Evolutionary conservation across 2,329 filamentous ascomycete species (phyloP).

Genomic region (Arthrobotrys sinensis): DNA sequence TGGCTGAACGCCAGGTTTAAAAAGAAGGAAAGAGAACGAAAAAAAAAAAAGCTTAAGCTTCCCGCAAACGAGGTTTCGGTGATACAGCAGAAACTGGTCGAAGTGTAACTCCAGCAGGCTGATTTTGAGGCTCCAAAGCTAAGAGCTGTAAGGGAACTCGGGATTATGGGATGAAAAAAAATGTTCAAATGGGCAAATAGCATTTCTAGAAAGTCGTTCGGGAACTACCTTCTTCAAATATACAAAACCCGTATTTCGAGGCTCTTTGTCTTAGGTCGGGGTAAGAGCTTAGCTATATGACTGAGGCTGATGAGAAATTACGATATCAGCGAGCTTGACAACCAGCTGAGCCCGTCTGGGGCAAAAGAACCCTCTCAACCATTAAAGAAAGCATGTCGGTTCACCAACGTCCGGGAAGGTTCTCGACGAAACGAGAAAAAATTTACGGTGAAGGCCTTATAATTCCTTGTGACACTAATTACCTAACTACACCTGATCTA

Average conservation of each 20-base stretch:
- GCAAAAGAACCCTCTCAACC: not conserved
- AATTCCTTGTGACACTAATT: no score
- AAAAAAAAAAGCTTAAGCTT: not conserved
- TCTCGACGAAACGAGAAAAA: conserved; percentile 25
- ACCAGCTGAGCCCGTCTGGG: not conserved
- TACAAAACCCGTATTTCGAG: not conserved
- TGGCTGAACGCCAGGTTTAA: conserved; percentile 17
- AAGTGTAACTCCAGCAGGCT: conserved; percentile 1
- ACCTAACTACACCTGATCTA: no score
- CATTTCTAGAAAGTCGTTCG: not conserved
- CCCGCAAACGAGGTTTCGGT: not conserved
- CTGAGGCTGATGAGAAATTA: conserved; percentile 60
- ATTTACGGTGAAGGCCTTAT: not conserved
- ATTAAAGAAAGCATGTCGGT: no score
- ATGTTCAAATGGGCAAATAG: not conserved
- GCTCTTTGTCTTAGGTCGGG: not conserved
- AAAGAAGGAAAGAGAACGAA: not conserved
- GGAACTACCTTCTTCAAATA: conserved; percentile 35
- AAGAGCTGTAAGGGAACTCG: not conserved
- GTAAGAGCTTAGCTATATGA: conserved; percentile 7
- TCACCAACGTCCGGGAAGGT: conserved; percentile 2
- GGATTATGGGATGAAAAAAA: conserved; percentile 20
- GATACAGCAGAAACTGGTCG: not conserved
- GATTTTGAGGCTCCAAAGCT: conserved; percentile 15
- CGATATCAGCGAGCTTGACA: conserved; percentile 15